A percentile compares a stretch with the other conserved stretches of the same genome.
phyloP scores from a whole-genome alignment of 2,329 filamentous ascomycete genomes.

The Penicillium sp. region DNA sequence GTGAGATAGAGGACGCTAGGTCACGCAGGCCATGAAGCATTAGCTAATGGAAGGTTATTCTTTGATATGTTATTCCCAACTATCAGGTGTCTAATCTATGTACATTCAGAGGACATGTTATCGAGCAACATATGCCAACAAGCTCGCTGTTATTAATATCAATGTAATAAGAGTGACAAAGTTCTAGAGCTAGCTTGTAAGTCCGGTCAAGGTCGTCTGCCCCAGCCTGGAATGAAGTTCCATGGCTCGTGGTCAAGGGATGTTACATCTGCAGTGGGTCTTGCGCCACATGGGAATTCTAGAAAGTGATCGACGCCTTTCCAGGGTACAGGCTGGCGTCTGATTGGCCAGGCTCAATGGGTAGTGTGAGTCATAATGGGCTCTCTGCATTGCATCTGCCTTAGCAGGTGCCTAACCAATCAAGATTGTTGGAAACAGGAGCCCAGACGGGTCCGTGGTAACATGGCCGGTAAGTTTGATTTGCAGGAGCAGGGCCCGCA shows the following conservation, averaged over 20 bases:
- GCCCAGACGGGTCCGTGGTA: no score
- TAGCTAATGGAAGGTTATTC: background rate
- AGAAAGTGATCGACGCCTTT: background rate
- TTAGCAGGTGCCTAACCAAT: background rate
- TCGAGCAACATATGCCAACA: no score
- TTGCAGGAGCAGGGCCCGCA: background rate
- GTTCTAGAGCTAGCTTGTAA: background rate
- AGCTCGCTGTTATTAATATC: no score
- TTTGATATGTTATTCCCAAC: background rate
- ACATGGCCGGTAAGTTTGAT: no score
- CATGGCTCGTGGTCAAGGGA: background rate
- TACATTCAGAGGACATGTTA: no score
- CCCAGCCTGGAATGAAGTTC: background rate
- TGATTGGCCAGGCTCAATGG: background rate
- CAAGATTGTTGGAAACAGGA: background rate
- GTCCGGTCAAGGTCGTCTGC: background rate
- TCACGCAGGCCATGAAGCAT: background rate
- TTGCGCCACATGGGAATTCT: background rate
- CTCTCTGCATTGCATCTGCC: background rate
- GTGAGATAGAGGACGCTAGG: background rate
- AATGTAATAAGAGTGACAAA: background rate
- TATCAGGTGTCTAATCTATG: no score
- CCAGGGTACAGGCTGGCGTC: background rate
- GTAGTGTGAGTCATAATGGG: background rate
- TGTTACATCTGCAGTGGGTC: background rate